Percentiles rank a stretch among this genome's conserved stretches.
These are phyloP conservation scores for Eucalyptus fibrosa DNA, from an alignment of 345 rosid genomes.

Conservation along the genomic window DNA sequence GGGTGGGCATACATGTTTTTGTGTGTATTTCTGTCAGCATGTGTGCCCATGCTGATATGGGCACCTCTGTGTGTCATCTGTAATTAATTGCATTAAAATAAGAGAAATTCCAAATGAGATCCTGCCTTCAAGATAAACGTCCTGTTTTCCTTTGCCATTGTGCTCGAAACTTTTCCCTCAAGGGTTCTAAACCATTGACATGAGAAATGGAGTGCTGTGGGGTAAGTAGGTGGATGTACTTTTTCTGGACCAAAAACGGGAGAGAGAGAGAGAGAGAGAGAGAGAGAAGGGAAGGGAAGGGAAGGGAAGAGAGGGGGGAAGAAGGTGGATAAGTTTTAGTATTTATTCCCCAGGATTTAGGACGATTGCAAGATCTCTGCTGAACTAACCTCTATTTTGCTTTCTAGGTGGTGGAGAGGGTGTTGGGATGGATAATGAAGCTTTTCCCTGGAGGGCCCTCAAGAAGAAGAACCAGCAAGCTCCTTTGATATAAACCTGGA, in stretches of 20 bases:
- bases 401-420: conserved; percentile 91
- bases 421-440: conserved; percentile 97
- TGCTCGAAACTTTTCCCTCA: not conserved
- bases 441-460: conserved; percentile 95
- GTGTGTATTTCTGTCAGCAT: not conserved
- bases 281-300: not conserved
- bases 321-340: not conserved
- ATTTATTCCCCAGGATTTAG: not conserved
- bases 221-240: not conserved
- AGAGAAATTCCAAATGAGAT: not conserved
- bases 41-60: not conserved
- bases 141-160: not conserved
- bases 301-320: accelerated
- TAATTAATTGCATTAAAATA: not conserved
- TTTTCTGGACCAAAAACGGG: not conserved
- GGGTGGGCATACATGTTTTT: not conserved
- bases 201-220: not conserved
- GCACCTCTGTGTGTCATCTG: not conserved
- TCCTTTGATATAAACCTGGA: conserved; percentile 24
- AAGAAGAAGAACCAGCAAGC: conserved; percentile 79
- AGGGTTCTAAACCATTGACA: not conserved
- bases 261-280: not conserved
- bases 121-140: not conserved
- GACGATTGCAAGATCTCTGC: not conserved
- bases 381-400: not conserved